Evolutionary conservation across 225 moss, liverwort and hornwort genomes (phyloP).

Genomic region (Takakia lepidozioides): DNA sequence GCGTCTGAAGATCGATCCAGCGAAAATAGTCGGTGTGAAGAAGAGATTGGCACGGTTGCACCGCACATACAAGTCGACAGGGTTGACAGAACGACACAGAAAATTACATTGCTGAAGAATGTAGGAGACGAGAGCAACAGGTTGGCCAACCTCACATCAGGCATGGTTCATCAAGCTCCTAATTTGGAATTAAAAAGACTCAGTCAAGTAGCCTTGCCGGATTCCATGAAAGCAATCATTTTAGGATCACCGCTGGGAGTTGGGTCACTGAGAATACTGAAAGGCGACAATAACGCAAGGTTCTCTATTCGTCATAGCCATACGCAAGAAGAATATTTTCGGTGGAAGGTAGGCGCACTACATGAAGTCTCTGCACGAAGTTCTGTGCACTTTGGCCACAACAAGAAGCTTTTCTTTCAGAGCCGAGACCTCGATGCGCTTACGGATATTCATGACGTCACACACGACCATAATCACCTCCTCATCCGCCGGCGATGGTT

Average conservation of each 20-base stretch:
- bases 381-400: slow-evolving; percentile 33
- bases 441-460: slow-evolving; percentile 29
- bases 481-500: slow-evolving; percentile 47
- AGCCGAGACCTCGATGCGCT: slow-evolving; percentile 31
- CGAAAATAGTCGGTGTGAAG: too few species aligned
- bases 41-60: too few species aligned
- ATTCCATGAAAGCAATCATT: slow-evolving; percentile 30
- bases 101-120: too few species aligned
- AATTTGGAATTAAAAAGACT: slow-evolving; percentile 34
- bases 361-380: slow-evolving; percentile 29
- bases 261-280: slow-evolving; percentile 20
- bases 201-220: slow-evolving; percentile 23
- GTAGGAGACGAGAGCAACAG: too few species aligned
- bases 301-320: slow-evolving; percentile 32
- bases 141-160: too few species aligned
- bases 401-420: slow-evolving; percentile 37
- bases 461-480: slow-evolving; percentile 25
- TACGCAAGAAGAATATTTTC: slow-evolving; percentile 42
- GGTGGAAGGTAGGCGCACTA: slow-evolving; percentile 38
- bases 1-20: too few species aligned
- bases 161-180: too few species aligned
- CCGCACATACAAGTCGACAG: too few species aligned
- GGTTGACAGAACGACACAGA: too few species aligned
- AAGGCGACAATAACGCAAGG: slow-evolving; percentile 48
- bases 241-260: slow-evolving; percentile 44